These are phyloP conservation scores for Microdochium nivale DNA, from an alignment of 2,329 filamentous ascomycete genomes.

Conservation along the genomic window DNA sequence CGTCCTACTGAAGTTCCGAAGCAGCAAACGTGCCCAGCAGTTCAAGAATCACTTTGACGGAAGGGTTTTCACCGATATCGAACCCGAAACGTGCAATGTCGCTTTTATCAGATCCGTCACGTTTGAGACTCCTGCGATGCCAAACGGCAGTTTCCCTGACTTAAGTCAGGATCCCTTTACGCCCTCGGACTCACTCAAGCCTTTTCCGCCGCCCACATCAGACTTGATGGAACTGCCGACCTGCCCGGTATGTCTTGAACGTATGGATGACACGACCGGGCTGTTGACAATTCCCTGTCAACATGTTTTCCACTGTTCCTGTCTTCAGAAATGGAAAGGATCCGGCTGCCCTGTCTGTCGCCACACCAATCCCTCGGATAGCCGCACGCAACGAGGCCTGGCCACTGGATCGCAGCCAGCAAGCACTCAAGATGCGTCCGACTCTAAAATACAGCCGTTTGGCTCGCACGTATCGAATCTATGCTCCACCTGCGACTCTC, in stretches of 20 bases:
- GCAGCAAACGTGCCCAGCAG: conserved; percentile 60
- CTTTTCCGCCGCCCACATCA: conserved; percentile 62
- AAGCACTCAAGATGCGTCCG: conserved; percentile 33
- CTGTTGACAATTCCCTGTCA: conserved; percentile 94
- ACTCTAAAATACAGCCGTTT: conserved; percentile 45
- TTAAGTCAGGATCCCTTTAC: conserved; percentile 57
- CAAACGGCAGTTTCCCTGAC: conserved; percentile 45
- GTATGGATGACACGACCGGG: conserved; percentile 96
- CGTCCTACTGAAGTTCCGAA: conserved; percentile 89
- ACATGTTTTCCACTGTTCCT: conserved; percentile 95
- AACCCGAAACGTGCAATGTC: conserved; percentile 92
- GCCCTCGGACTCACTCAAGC: conserved; percentile 41
- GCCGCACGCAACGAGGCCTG: conserved; percentile 6
- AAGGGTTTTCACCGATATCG: conserved; percentile 84
- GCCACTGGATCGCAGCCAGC: conserved; percentile 10
- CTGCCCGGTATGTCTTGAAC: conserved; percentile 90
- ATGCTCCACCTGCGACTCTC: conserved; percentile 72
- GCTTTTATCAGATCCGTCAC: conserved; percentile 91
- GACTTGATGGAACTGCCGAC: conserved; percentile 87
- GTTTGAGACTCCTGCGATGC: conserved; percentile 56
- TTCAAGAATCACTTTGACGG: conserved; percentile 90
- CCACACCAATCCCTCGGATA: conserved; percentile 54
- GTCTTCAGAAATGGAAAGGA: conserved; percentile 92
- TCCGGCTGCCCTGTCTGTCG: conserved; percentile 91
- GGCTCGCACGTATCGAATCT: conserved; percentile 56